Percentiles rank a stretch among this genome's conserved stretches.
Conservation (phyloP, 306 rosid genomes). For the Neltuma alba region DNA sequence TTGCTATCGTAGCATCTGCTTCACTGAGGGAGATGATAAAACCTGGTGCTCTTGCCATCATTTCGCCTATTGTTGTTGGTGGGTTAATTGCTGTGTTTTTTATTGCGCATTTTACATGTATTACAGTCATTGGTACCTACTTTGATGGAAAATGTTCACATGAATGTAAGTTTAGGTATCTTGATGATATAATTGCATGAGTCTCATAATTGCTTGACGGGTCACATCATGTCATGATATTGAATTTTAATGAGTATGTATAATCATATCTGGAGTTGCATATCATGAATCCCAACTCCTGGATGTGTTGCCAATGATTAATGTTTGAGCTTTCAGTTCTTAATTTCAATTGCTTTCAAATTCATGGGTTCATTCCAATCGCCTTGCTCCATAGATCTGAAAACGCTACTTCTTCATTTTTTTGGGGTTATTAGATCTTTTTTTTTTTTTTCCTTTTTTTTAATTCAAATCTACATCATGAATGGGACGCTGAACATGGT, state of each 20-base stretch:
- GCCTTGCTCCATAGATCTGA: background rate
- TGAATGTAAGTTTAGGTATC: constrained; percentile 20
- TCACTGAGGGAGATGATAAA: constrained; percentile 95
- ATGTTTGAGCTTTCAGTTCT: background rate
- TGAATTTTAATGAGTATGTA: constrained; percentile 18
- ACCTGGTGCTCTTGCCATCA: constrained; percentile 95
- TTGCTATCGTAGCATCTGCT: constrained; percentile 97
- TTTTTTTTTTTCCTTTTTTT: background rate
- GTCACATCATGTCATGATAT: constrained; percentile 1
- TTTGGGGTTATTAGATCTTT: background rate
- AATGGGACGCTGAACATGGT: constrained; percentile 28
- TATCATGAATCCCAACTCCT: background rate
- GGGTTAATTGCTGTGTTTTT: constrained; percentile 41
- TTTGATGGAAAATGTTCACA: constrained; percentile 22
- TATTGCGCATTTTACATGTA: background rate
- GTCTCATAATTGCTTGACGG: constrained; percentile 16
- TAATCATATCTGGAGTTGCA: constrained; percentile 12
- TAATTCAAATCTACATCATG: constrained; percentile 14
- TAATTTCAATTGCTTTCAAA: background rate
- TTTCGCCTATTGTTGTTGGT: constrained; percentile 92
- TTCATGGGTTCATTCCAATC: background rate
- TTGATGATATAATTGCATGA: constrained; percentile 3
- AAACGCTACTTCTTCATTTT: background rate
- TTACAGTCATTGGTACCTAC: background rate
- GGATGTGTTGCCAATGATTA: background rate